phyloP scores from a whole-genome alignment of 2,329 filamentous ascomycete species.

The Aspergillus candidus region DNA sequence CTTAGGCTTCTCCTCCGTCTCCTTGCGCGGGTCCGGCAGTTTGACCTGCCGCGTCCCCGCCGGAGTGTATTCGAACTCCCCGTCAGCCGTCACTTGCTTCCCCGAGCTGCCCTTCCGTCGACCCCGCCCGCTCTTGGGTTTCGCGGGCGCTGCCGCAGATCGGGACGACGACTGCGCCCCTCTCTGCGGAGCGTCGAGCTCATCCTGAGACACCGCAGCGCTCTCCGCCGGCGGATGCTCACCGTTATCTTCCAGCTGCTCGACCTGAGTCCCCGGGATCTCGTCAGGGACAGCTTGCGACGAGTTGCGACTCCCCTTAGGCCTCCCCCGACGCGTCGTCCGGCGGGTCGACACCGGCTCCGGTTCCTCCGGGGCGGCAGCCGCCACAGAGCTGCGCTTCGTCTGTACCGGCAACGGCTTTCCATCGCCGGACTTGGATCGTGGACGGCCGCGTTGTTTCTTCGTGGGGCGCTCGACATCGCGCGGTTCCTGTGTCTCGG shows the following conservation, averaged over 20 bases:
- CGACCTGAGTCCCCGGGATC: slow-evolving; percentile 37
- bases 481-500: slow-evolving; percentile 23
- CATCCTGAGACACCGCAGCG: slow-evolving; percentile 20
- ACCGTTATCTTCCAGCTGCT: slow-evolving; percentile 30
- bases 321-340: slow-evolving; percentile 24
- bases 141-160: slow-evolving; percentile 16
- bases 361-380: slow-evolving; percentile 16
- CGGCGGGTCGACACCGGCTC: slow-evolving; percentile 14
- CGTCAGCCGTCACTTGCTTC: slow-evolving; percentile 30
- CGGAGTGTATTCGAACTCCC: slow-evolving; percentile 39
- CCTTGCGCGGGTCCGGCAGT: slow-evolving; percentile 14
- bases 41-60: slow-evolving; percentile 19
- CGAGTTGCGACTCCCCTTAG: slow-evolving; percentile 26
- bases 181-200: slow-evolving; percentile 16
- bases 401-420: slow-evolving; percentile 22
- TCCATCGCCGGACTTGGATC: slow-evolving; percentile 39
- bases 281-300: slow-evolving; percentile 20
- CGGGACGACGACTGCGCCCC: slow-evolving; percentile 8
- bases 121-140: slow-evolving; percentile 17
- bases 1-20: slow-evolving; percentile 18
- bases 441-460: slow-evolving; percentile 33
- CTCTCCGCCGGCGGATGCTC: slow-evolving; percentile 22
- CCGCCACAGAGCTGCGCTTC: slow-evolving; percentile 19
- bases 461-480: slow-evolving; percentile 34
- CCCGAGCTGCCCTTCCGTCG: slow-evolving; percentile 21